Base-by-base conservation (phyloP, 2,329 filamentous ascomycete genomes). In the Paecilomyces niveus region DNA sequence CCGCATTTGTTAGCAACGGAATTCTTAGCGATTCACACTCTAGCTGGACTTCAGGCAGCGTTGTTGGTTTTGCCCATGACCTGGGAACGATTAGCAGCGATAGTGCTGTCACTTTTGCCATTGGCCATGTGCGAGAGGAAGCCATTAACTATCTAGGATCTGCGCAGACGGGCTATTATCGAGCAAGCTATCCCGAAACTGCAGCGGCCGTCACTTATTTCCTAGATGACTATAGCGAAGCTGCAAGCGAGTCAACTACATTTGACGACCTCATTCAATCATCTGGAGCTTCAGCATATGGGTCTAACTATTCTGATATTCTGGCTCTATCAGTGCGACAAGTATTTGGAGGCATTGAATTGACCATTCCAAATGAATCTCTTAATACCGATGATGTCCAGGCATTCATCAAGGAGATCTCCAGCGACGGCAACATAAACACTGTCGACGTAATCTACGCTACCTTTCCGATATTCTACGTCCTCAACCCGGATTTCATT, bases 61-160 rank as follows among this genome's bases (percentile, higher is more conserved):
- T 78, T 26, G 66, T 72, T 4, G 75, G 71, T 3, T 66, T 76
- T 57, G 67, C 73, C 11, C 75, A 78, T 55, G 72, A 78, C 54
- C 62, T 79, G n/a, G 75, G 74, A 3, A 61, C 56, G 3, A 63
- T 76, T 26, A 64, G 58, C 13, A 62, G 61, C 3, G 53, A 51
- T 1, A 54, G 60, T 6, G 72, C 72, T 3, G 71, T 77, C 7
- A 74, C 67, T 13, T 79, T 78, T 58, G 76, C 69, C 2, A 69
- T 79, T 26, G 76, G 76, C 1, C 74, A 77, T 57, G 73, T 74
- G 50, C 68, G 76, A 49, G 67, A 75, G 32, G 62, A 71, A 5
- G 73, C 73, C 0, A 71, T 79, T 62, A 74, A 76, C 57, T 79
- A 78, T 55, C 63, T 76, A 2, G 73, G 72, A 35, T 67, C 68